Evolutionary conservation across 192 early-diverging fungal genomes (phyloP).

Genomic region (Gamsiella multidivaricata): DNA sequence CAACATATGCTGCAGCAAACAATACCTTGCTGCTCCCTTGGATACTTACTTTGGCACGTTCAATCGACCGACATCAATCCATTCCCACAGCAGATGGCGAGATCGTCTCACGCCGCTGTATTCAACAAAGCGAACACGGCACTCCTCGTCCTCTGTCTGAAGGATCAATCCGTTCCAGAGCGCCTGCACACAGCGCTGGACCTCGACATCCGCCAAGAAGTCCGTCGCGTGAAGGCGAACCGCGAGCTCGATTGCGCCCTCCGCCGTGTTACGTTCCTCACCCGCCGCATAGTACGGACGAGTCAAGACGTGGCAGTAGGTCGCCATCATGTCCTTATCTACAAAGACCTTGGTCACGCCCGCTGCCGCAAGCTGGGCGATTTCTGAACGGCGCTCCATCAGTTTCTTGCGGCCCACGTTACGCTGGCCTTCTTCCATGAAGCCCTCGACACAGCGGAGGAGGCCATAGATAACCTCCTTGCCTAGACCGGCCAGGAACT

Average conservation of each 20-base stretch:
- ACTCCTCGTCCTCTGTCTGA: slow-evolving; percentile 45
- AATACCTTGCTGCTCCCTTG: not conserved
- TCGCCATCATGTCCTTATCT: slow-evolving; percentile 44
- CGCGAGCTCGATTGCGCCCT: slow-evolving; percentile 50
- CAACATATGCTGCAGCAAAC: not conserved
- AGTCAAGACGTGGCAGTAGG: slow-evolving; percentile 51
- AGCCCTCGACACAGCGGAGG: slow-evolving; percentile 45
- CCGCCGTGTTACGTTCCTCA: slow-evolving; percentile 40
- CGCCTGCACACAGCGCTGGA: slow-evolving; percentile 53
- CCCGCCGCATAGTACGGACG: slow-evolving; percentile 36
- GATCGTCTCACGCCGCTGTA: slow-evolving; percentile 42
- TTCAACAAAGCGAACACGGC: slow-evolving; percentile 32
- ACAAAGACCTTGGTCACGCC: slow-evolving; percentile 45
- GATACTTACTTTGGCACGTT: slow-evolving; percentile 51
- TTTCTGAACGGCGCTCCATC: slow-evolving; percentile 23
- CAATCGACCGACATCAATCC: slow-evolving; percentile 48
- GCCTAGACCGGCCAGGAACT: slow-evolving; percentile 38
- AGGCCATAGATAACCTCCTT: slow-evolving; percentile 47
- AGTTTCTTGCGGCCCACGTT: slow-evolving; percentile 46
- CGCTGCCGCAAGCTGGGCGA: slow-evolving; percentile 40
- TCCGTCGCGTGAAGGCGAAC: slow-evolving; percentile 44
- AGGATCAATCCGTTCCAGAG: slow-evolving; percentile 54
- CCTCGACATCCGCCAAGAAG: slow-evolving; percentile 49
- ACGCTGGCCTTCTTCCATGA: slow-evolving; percentile 32
- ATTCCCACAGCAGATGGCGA: slow-evolving; percentile 33